Evolutionary conservation across 139 green algal genomes (phyloP).

Genomic region (Closterium sp.): DNA sequence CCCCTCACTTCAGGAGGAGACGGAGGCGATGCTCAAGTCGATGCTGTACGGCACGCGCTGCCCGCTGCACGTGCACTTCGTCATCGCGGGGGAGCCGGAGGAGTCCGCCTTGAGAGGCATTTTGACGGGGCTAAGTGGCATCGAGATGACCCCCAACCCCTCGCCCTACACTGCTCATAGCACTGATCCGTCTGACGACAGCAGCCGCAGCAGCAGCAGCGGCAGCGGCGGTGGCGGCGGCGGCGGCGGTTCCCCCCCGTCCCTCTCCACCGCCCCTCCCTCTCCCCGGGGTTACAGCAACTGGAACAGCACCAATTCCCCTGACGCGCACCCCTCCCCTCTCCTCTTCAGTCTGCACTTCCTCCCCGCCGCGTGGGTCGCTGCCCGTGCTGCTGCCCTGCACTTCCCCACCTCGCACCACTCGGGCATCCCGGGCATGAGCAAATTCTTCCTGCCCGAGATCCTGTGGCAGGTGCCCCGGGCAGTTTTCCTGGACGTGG

Average conservation of each 20-base stretch:
- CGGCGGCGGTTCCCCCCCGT: no score
- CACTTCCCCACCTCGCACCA: constrained; percentile 1
- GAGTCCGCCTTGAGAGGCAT: background rate
- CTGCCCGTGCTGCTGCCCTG: background rate
- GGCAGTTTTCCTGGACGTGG: background rate
- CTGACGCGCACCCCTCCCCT: background rate
- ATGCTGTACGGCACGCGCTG: background rate
- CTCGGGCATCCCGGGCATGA: background rate
- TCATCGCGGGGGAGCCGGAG: background rate
- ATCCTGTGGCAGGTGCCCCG: constrained; percentile 1
- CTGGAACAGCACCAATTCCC: background rate
- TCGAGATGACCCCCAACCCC: background rate
- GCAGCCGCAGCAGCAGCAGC: no score
- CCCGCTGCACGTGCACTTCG: background rate
- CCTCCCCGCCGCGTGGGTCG: background rate
- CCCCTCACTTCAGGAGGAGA: background rate
- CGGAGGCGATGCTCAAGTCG: background rate
- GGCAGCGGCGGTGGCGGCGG: no score
- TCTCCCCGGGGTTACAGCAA: background rate
- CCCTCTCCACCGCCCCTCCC: background rate
- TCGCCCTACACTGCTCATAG: no score
- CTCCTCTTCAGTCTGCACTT: constrained; percentile 6
- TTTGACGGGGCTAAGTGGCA: background rate
- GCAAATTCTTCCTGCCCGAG: constrained; percentile 23
- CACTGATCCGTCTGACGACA: no score